A percentile compares a stretch with the other conserved stretches of the same genome.
Conservation (phyloP, 352 stramenopile genomes). For the Globisporangium irregulare region DNA sequence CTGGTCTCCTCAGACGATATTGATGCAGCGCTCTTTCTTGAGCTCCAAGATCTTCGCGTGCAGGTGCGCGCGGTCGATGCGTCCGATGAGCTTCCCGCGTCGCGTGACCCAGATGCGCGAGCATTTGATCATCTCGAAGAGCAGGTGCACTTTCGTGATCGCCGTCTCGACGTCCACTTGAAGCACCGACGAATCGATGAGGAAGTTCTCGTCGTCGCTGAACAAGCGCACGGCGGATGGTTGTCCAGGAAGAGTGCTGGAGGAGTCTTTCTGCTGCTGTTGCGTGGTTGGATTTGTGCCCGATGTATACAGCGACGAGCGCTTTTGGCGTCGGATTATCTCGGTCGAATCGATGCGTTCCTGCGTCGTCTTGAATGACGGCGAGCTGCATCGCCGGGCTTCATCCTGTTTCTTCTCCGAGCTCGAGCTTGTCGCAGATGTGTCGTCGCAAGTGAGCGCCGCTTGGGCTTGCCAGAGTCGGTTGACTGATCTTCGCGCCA, state of each 20-base stretch:
- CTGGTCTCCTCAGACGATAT: slow-evolving; percentile 16
- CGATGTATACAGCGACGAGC: background rate
- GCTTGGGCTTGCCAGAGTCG: background rate
- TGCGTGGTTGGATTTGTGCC: background rate
- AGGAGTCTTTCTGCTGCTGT: background rate
- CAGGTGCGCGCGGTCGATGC: slow-evolving; percentile 50
- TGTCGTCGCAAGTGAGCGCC: background rate
- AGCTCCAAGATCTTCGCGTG: slow-evolving; percentile 36
- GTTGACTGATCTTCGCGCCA: slow-evolving; percentile 23
- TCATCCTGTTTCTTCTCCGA: slow-evolving; percentile 15
- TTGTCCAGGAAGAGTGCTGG: background rate
- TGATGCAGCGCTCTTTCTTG: slow-evolving; percentile 13
- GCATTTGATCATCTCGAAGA: slow-evolving; percentile 78
- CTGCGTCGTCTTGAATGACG: background rate
- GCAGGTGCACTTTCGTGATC: slow-evolving; percentile 60
- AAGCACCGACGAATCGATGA: slow-evolving; percentile 48
- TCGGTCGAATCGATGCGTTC: slow-evolving; percentile 2
- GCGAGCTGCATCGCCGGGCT: slow-evolving; percentile 6
- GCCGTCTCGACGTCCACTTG: slow-evolving; percentile 54
- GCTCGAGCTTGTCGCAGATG: background rate
- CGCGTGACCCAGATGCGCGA: slow-evolving; percentile 53
- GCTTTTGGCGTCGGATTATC: background rate
- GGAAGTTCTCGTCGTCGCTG: slow-evolving; percentile 22
- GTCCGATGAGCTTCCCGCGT: slow-evolving; percentile 47
- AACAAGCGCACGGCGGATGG: slow-evolving; percentile 11